Percentiles rank a stretch among this genome's conserved stretches.
These are phyloP conservation scores for Peltaster fructicola DNA, from an alignment of 2,329 filamentous ascomycete species.

Conservation along the genomic window DNA sequence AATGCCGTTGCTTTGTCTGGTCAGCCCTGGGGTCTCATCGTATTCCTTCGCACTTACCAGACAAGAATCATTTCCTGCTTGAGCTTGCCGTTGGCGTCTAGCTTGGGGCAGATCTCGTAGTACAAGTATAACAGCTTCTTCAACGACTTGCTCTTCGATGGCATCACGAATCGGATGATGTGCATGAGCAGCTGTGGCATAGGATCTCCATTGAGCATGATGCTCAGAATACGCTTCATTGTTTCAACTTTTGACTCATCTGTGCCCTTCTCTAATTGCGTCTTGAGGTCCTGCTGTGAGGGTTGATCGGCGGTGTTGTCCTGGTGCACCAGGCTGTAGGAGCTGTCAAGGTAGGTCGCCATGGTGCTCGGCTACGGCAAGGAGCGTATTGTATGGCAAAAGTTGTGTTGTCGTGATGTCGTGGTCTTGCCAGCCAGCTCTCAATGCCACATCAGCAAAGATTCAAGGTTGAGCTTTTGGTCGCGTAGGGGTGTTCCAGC, in stretches of 20 bases:
- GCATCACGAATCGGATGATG: slow-evolving; percentile 99
- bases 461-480: too few relatives aligned
- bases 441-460: too few relatives aligned
- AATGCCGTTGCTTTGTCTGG: slow-evolving; percentile 64
- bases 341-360: slow-evolving; percentile 84
- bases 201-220: slow-evolving; percentile 96
- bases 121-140: slow-evolving; percentile 99
- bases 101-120: slow-evolving; percentile 96
- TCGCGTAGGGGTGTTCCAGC: too few relatives aligned
- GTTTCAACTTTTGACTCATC: slow-evolving; percentile 23
- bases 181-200: slow-evolving; percentile 96
- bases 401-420: slow-evolving; percentile 2
- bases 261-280: slow-evolving; percentile 26
- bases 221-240: slow-evolving; percentile 86
- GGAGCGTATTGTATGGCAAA: slow-evolving; percentile 5
- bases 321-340: slow-evolving; percentile 93
- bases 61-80: slow-evolving; percentile 99
- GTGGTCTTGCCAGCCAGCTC: slow-evolving; percentile 12
- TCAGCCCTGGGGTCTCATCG: slow-evolving; percentile 4
- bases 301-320: slow-evolving; percentile 93
- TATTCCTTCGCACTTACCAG: slow-evolving; percentile 43
- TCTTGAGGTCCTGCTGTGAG: slow-evolving; percentile 75
- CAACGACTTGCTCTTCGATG: slow-evolving; percentile 83
- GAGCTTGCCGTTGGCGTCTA: slow-evolving; percentile 77
- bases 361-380: too few relatives aligned